phyloP scores from a whole-genome alignment of 371 early-diverging fungal genomes.

The Synchytrium microbalum region DNA sequence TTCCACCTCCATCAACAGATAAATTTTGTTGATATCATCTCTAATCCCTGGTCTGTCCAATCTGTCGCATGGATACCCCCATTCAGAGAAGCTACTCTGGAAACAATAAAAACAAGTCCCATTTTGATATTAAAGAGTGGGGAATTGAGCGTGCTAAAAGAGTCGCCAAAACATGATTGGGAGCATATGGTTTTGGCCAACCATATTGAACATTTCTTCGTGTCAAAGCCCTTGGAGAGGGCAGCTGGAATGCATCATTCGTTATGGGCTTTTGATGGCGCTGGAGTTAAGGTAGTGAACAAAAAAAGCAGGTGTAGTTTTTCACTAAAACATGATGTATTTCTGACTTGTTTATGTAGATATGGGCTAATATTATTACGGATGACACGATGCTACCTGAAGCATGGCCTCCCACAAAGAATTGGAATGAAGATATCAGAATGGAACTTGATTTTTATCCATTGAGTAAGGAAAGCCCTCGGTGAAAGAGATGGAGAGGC shows the following conservation, averaged over 20 bases:
- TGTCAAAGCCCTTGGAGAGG: slow-evolving; percentile 35
- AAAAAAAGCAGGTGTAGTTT: background rate
- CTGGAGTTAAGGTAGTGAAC: slow-evolving; percentile 50
- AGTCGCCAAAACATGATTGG: slow-evolving; percentile 30
- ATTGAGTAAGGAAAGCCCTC: slow-evolving; percentile 43
- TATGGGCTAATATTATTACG: background rate
- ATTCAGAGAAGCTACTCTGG: slow-evolving; percentile 9
- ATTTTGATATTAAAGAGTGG: slow-evolving; percentile 29
- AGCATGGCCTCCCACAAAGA: background rate
- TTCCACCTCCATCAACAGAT: slow-evolving; percentile 48
- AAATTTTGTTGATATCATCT: slow-evolving; percentile 56
- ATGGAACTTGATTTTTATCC: slow-evolving; percentile 75
- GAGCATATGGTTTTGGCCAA: slow-evolving; percentile 51
- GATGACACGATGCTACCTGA: background rate
- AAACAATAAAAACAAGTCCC: slow-evolving; percentile 13
- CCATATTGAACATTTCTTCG: slow-evolving; percentile 67
- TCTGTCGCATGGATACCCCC: slow-evolving; percentile 45
- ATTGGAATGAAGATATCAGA: background rate
- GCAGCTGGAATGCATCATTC: slow-evolving; percentile 54
- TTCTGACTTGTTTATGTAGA: background rate
- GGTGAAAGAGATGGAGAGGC: background rate
- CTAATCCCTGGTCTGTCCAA: slow-evolving; percentile 43
- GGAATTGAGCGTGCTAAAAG: slow-evolving; percentile 22
- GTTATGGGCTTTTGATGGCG: slow-evolving; percentile 67
- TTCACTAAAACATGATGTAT: background rate